phyloP scores from a whole-genome alignment of 202 grass and related monocot genomes.

The Alloteropsis angusta region DNA sequence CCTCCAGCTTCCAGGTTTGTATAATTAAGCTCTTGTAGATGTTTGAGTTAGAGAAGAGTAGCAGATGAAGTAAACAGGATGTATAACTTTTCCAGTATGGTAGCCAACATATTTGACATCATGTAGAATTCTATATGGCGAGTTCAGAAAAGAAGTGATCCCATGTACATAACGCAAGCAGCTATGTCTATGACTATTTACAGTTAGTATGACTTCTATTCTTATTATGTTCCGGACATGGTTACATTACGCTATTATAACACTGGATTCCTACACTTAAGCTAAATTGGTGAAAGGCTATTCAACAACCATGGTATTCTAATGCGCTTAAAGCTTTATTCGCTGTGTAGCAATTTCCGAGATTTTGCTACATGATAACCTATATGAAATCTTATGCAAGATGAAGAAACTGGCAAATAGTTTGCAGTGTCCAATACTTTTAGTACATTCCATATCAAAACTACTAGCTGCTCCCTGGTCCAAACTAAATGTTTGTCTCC shows the following conservation, averaged over 20 bases:
- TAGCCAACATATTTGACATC: constrained; percentile 5
- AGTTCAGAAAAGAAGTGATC: not conserved
- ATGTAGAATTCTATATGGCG: constrained; percentile 7
- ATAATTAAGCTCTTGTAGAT: constrained; percentile 24
- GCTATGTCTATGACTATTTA: not conserved
- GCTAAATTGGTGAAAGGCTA: not conserved
- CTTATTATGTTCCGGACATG: not conserved
- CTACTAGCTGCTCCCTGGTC: not conserved
- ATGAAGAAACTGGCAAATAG: not conserved
- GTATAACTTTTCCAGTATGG: constrained; percentile 18
- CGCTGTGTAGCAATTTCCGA: not conserved
- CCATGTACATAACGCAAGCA: not conserved
- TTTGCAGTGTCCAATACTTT: not conserved
- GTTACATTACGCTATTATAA: constrained; percentile 5
- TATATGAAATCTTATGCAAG: not conserved
- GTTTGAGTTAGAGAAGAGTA: constrained; percentile 20
- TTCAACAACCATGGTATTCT: not conserved
- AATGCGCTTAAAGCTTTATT: not conserved
- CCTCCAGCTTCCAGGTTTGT: not conserved
- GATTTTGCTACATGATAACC: not conserved
- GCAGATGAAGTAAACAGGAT: constrained; percentile 1
- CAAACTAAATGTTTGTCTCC: not conserved
- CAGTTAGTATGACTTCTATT: not conserved
- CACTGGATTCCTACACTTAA: not conserved
- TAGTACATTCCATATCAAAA: not conserved